Evolutionary conservation across 371 early-diverging fungal genomes (phyloP).

Genomic region (Batkoa obscura): DNA sequence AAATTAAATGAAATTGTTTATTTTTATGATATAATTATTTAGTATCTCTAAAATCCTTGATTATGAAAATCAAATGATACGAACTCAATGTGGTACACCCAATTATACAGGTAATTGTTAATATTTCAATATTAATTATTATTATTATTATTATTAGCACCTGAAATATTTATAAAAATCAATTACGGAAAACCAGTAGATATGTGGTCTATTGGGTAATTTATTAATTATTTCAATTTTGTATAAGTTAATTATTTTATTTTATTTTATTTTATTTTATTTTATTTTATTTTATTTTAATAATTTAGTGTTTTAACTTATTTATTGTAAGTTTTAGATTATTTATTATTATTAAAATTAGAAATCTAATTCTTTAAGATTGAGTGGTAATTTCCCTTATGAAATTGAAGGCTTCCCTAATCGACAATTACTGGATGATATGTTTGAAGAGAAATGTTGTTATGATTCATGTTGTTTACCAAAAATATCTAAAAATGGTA

Average conservation of each 20-base stretch:
- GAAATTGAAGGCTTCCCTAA: slow-evolving; percentile 36
- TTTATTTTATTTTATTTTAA: neutral
- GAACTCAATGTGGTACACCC: slow-evolving; percentile 38
- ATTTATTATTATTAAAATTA: neutral
- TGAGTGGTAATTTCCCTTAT: slow-evolving; percentile 61
- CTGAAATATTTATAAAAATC: slow-evolving; percentile 53
- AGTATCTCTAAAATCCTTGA: slow-evolving; percentile 33
- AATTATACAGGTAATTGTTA: slow-evolving; percentile 17
- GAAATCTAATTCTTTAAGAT: slow-evolving; percentile 11
- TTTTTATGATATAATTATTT: neutral
- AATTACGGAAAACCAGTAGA: slow-evolving; percentile 65
- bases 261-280: neutral
- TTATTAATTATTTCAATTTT: neutral
- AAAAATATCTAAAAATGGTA: slow-evolving; percentile 48
- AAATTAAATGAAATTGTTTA: neutral
- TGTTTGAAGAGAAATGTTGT: slow-evolving; percentile 40
- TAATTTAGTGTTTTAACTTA: slow-evolving; percentile 37
- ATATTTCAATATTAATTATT: neutral
- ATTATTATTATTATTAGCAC: slow-evolving; percentile 23
- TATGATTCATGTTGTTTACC: slow-evolving; percentile 67
- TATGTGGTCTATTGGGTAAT: slow-evolving; percentile 50
- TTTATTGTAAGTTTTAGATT: slow-evolving; percentile 23
- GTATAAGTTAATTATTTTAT: neutral
- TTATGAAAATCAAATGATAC: slow-evolving; percentile 22
- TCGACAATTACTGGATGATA: slow-evolving; percentile 30